Base-by-base conservation (phyloP, 2,329 filamentous ascomycete species). In the Colletotrichum siamense region DNA sequence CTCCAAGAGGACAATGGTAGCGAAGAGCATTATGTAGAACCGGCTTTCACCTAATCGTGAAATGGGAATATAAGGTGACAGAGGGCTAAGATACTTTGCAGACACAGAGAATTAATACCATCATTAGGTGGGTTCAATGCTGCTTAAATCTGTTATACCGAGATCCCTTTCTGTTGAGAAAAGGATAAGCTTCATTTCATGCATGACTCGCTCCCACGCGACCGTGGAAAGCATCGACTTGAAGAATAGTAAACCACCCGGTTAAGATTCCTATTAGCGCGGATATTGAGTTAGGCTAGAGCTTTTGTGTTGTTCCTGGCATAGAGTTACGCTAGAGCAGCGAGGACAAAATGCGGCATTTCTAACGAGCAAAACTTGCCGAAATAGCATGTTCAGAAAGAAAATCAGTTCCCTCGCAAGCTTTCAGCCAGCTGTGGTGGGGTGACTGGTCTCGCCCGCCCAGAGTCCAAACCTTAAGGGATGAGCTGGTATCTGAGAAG, bases 91-190 rank as follows among this genome's bases (percentile, higher is more conserved):
- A 18, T 59, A 8, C 24, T 4, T 28, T 28, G 55, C 24, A 28
- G 15, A 24, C 3, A 28, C 15, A 16, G 15, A 6, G 1, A 16
- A 4, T 2, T 6, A 28, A 28, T 0, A 9, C 1, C 2, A 59
- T 9, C 3, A 15, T 1, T 0, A 18, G 9, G 55, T 28, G 55
- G 55, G 2, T 59, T 59, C 55, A 59, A 6, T 59, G 55, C 55
- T 59, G 55, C 13, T 59, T 59, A 59, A 59, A 59, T 59, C 9
- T 59, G 8, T 16, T 28, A 28, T 59, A 59, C 16, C 24, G 4
- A 59, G 26, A 16, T 59, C 28, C 8, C 4, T 13, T 28, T 22
- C 55, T 18, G 22, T 28, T 28, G 55, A 52, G 8, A 8, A 8
- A 28, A 59, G 16, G 24, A 28, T 59, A 59, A 28, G 15, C 26